These are phyloP conservation scores for Nakazawaea molendinolei DNA, from an alignment of 805 yeast genomes.

Conservation along the genomic window DNA sequence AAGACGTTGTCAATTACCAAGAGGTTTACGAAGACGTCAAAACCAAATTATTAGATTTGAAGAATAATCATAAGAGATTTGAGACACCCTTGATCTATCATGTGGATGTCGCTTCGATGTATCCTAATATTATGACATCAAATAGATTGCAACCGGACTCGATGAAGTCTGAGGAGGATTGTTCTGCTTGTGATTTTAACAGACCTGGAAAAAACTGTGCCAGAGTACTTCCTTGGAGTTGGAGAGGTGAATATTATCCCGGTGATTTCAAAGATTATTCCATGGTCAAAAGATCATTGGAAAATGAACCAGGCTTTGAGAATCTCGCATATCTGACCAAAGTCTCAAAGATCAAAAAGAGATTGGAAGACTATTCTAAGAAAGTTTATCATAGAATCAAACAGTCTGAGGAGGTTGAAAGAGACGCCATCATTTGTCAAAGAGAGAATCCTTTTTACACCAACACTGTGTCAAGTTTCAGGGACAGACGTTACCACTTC, in stretches of 20 bases:
- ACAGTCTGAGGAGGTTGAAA: conserved; percentile 73
- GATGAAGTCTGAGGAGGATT: conserved; percentile 89
- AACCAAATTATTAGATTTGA: conserved; percentile 48
- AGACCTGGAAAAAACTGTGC: conserved; percentile 94
- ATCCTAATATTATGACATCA: conserved; percentile 97
- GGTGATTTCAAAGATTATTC: conserved; percentile 87
- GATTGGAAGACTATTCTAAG: conserved; percentile 76
- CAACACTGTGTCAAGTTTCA: conserved; percentile 85
- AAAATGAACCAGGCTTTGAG: conserved; percentile 75
- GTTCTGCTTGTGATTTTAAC: conserved; percentile 96
- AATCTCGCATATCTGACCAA: conserved; percentile 76
- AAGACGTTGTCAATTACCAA: conserved; percentile 74
- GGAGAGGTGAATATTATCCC: conserved; percentile 97
- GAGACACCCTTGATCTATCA: conserved; percentile 91
- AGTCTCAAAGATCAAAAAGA: conserved; percentile 63
- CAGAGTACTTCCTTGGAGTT: conserved; percentile 87
- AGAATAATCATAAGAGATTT: conserved; percentile 51
- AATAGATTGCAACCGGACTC: conserved; percentile 97
- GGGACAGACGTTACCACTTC: conserved; percentile 95
- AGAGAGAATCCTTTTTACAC: conserved; percentile 97
- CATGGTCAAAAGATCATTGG: conserved; percentile 80
- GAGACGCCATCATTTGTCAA: conserved; percentile 94
- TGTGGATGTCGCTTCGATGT: conserved; percentile 99
- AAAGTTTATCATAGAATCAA: conserved; percentile 80
- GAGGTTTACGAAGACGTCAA: conserved; percentile 61